These are phyloP conservation scores for Penstemon davidsonii DNA, from an alignment of 257 asterid genomes.

Conservation along the genomic window DNA sequence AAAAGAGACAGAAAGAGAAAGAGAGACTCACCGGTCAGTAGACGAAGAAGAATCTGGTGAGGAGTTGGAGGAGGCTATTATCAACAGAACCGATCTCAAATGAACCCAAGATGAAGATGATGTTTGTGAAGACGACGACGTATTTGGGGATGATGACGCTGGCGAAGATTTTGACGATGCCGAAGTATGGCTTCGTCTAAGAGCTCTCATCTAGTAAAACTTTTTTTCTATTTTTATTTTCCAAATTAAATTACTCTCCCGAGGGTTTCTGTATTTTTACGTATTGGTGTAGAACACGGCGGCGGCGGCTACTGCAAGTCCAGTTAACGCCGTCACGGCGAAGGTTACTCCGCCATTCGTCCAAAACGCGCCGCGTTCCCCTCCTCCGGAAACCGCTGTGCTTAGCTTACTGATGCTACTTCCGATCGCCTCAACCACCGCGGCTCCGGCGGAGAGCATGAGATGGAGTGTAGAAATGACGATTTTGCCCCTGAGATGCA, in stretches of 20 bases:
- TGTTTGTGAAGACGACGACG: conserved; percentile 52
- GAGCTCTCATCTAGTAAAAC: conserved; percentile 79
- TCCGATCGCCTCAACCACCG: conserved; percentile 45
- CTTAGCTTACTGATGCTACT: conserved; percentile 37
- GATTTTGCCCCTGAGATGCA: conserved; percentile 44
- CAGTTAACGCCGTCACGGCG: conserved; percentile 78
- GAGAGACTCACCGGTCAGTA: conserved; percentile 73
- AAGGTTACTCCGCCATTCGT: conserved; percentile 56
- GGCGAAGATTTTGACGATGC: conserved; percentile 73
- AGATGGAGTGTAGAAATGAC: conserved; percentile 39
- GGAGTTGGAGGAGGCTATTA: conserved; percentile 71
- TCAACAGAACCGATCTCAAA: conserved; percentile 87
- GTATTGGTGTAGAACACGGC: conserved; percentile 59
- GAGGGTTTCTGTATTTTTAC: conserved; percentile 58
- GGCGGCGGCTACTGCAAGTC: conserved; percentile 78
- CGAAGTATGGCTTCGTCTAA: conserved; percentile 86
- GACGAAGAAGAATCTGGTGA: conserved; percentile 78
- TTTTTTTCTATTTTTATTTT: conserved; percentile 14
- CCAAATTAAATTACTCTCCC: conserved; percentile 38
- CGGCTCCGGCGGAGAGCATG: conserved; percentile 44
- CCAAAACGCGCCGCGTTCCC: conserved; percentile 42
- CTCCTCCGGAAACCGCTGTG: conserved; percentile 38
- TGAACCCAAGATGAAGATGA: conserved; percentile 82
- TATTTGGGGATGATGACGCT: conserved; percentile 58
- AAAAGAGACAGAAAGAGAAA: conserved; percentile 24